Percentiles rank a stretch among this genome's conserved stretches.
Conservation (phyloP, 179 eudicot genomes). For the Gypsophila paniculata region DNA sequence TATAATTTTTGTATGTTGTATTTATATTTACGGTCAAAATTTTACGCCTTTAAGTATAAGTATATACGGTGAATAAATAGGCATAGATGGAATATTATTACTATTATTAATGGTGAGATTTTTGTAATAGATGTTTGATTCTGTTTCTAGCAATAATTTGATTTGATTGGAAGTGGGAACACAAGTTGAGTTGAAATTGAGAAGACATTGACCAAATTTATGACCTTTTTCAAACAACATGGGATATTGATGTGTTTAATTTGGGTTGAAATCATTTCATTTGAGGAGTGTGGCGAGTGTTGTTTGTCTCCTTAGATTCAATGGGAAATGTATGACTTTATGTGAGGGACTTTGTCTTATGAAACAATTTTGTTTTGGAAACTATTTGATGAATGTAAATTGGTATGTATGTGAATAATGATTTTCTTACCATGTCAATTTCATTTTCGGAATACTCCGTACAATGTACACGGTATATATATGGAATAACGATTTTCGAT, state of each 20-base stretch:
- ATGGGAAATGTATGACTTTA: neutral
- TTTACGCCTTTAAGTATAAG: too few species aligned
- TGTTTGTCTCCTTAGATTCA: neutral
- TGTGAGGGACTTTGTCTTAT: neutral
- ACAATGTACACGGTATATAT: too few species aligned
- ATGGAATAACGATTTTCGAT: too few species aligned
- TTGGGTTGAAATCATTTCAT: neutral
- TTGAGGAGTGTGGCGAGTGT: neutral
- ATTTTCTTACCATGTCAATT: too few species aligned
- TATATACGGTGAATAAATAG: too few species aligned
- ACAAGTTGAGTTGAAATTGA: neutral
- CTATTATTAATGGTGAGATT: too few species aligned
- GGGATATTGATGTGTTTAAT: neutral
- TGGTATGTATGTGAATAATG: neutral
- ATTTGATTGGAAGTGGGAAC: neutral
- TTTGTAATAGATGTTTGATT: neutral
- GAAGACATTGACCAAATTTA: conserved; percentile 1
- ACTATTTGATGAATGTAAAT: neutral
- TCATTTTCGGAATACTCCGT: too few species aligned
- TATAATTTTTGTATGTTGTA: too few species aligned
- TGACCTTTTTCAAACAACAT: conserved; percentile 4
- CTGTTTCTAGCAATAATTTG: neutral
- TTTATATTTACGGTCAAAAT: too few species aligned
- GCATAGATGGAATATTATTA: too few species aligned
- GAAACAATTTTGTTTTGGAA: neutral